These are phyloP conservation scores for Babesia bigemina DNA, from an alignment of 169 alveolate genomes.

Conservation along the genomic window DNA sequence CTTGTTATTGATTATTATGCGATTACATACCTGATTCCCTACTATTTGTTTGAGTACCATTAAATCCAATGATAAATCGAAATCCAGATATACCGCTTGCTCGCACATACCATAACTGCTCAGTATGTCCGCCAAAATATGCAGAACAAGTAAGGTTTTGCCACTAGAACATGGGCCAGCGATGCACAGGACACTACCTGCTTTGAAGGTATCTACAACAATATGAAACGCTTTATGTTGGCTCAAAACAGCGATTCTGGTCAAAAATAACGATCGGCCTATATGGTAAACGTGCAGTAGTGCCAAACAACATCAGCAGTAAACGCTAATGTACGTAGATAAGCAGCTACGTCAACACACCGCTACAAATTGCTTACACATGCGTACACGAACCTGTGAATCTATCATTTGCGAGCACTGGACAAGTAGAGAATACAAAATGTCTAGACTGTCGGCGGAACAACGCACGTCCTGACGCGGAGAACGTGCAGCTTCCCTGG, in stretches of 20 bases:
- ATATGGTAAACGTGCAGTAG: neutral
- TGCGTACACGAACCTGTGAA: slow-evolving; percentile 1
- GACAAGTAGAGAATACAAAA: slow-evolving; percentile 22
- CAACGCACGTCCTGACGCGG: slow-evolving; percentile 17
- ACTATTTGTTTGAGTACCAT: neutral
- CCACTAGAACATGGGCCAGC: slow-evolving; percentile 33
- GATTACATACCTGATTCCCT: slow-evolving; percentile 9
- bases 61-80: slow-evolving; percentile 34
- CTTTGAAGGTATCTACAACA: slow-evolving; percentile 1
- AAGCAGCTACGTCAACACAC: neutral
- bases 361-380: neutral
- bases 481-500: slow-evolving; percentile 22
- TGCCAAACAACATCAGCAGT: neutral
- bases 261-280: neutral
- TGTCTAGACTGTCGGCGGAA: slow-evolving; percentile 23
- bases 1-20: neutral
- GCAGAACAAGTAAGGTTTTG: slow-evolving; percentile 20
- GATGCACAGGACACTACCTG: slow-evolving; percentile 11
- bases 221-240: neutral
- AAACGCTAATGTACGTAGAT: neutral
- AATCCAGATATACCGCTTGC: slow-evolving; percentile 17
- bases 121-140: slow-evolving; percentile 25
- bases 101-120: slow-evolving; percentile 31
- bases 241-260: neutral
- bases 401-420: neutral